Base-by-base conservation (phyloP, 345 rosid genomes). In the Sonneratia alba region DNA sequence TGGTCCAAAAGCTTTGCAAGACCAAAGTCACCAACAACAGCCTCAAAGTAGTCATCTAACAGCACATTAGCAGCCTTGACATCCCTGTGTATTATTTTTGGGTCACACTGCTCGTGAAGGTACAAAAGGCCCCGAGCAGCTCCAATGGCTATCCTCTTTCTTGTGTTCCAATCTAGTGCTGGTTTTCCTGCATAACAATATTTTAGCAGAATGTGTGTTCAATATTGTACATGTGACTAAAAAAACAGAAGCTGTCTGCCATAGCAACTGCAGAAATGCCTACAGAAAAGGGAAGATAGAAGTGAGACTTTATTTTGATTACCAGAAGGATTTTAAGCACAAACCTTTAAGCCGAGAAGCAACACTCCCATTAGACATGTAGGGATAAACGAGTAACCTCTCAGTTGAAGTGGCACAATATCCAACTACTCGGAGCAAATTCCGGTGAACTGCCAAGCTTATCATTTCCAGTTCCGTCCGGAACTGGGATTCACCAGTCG, bases 21-120 rank as follows among this genome's bases (percentile, higher is more conserved):
- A 66, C 98, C 98, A 79, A 93, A 91, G 78, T 93, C 98, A 4
- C 98, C 97, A n/a, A 93, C 98, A 0, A 93, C 85, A 21, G 94
- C 97, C 80, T 93, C 98, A 14, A 69, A 93, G 71, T 70, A 84
- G 70, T 93, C 98, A 67, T 93, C 98, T 65, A 93, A 81, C 24
- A 93, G 92, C 69, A 93, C 78, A 49, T 93, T 93, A 59, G 97
- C 98, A 62, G 98, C 98, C 81, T 93, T 91, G 62, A 93, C 97
- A 64, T 93, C 98, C 78, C 97, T 79, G 75, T 93, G 98, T 71
- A 93, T 89, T 75, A 93, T 93, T 82, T 91, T 93, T 1, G 98
- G 98, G 74, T 93, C 97, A 3, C 98, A 91, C 75, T 93, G 97
- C 83, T 94, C 97, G 0, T 94, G 98, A 38, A 94, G 86, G 78